Percentiles rank a stretch among this genome's conserved stretches.
Evolutionary conservation across 2,329 filamentous ascomycete genomes (phyloP).

Genomic region (Fusarium euwallaceae): DNA sequence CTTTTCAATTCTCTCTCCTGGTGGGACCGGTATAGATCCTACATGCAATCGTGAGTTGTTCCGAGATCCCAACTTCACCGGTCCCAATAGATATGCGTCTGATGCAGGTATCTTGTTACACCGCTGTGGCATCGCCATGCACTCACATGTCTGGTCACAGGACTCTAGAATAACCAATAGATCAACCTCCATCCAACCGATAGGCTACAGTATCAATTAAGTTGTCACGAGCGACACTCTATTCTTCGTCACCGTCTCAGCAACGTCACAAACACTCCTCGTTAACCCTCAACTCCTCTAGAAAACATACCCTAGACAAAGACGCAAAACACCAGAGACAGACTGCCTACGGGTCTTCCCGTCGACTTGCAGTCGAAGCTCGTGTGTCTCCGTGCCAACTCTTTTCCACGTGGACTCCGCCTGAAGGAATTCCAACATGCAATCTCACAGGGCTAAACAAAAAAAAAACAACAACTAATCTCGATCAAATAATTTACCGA

Average conservation of each 20-base stretch:
- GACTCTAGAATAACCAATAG: background rate
- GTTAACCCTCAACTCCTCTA: background rate
- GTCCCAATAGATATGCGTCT: no score
- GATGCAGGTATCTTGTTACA: background rate
- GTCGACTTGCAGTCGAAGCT: background rate
- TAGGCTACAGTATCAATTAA: background rate
- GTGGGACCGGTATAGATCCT: background rate
- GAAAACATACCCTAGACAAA: background rate
- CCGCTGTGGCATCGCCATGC: background rate
- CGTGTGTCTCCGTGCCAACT: background rate
- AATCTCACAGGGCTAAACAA: background rate
- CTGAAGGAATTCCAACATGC: background rate
- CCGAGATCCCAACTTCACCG: background rate
- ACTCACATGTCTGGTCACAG: background rate
- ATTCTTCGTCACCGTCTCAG: background rate
- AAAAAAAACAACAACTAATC: background rate
- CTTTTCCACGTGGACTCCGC: background rate
- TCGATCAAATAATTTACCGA: background rate
- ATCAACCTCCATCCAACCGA: background rate
- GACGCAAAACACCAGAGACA: background rate
- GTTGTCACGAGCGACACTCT: background rate
- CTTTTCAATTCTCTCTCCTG: accelerated
- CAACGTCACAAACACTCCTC: background rate
- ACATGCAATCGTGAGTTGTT: background rate
- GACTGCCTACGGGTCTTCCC: background rate